Evolutionary conservation across 2,329 filamentous ascomycete genomes (phyloP).

Genomic region (Bipolaris bicolor): DNA sequence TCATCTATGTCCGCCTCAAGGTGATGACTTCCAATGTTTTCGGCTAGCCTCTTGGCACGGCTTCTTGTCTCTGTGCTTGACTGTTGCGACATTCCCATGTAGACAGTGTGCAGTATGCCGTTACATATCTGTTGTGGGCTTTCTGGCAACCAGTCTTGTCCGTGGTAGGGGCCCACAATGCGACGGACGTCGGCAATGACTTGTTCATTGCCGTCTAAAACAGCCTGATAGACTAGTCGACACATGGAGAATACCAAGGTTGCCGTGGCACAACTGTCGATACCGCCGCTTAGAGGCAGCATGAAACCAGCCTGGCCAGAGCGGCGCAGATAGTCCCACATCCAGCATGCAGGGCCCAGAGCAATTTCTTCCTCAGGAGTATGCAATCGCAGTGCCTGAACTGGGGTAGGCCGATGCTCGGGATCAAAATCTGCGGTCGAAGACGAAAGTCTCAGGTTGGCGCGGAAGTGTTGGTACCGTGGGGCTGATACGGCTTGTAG

Average conservation of each 20-base stretch:
- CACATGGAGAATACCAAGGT: constrained; percentile 55
- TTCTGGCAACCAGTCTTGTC: constrained; percentile 58
- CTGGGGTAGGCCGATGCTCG: constrained; percentile 53
- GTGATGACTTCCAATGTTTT: constrained; percentile 73
- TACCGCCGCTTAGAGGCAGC: constrained; percentile 64
- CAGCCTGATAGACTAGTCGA: constrained; percentile 61
- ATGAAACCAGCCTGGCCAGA: constrained; percentile 62
- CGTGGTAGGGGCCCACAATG: constrained; percentile 58
- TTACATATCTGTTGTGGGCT: constrained; percentile 66
- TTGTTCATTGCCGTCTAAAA: constrained; percentile 58
- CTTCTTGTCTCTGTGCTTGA: constrained; percentile 70
- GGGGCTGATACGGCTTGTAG: constrained; percentile 62
- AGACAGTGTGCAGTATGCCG: constrained; percentile 62
- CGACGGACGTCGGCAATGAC: constrained; percentile 62
- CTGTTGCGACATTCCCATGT: constrained; percentile 33
- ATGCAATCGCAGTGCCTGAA: constrained; percentile 41
- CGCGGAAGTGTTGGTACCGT: constrained; percentile 55
- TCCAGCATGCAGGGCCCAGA: constrained; percentile 67
- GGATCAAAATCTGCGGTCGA: constrained; percentile 53
- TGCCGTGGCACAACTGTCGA: constrained; percentile 59
- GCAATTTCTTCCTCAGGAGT: constrained; percentile 68
- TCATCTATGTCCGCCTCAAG: constrained; percentile 63
- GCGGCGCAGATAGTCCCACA: constrained; percentile 68
- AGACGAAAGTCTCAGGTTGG: constrained; percentile 54
- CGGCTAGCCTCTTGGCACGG: constrained; percentile 66